Conservation (phyloP, 768 basidiomycete species). For the Holtermannia corniformis region DNA sequence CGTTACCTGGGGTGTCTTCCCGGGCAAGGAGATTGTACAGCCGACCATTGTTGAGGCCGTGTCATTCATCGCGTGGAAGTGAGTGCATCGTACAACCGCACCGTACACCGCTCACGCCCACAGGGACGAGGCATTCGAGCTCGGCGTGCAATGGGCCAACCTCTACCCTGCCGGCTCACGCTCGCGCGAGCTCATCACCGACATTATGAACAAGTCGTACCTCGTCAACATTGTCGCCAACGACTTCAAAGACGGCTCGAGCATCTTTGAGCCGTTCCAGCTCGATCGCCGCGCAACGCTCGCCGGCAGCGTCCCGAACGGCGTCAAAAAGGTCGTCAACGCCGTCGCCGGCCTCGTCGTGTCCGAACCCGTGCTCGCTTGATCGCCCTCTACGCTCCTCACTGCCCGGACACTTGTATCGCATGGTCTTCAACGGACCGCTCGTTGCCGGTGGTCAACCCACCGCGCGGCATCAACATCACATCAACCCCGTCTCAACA, state of each 20-base stretch:
- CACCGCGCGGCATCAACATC: too few species aligned
- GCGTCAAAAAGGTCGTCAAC: conserved; percentile 7
- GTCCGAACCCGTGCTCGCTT: not conserved
- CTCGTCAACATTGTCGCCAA: conserved; percentile 96
- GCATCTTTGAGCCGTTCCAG: conserved; percentile 76
- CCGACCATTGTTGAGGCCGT: conserved; percentile 95
- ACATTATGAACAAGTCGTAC: conserved; percentile 68
- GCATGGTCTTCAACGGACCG: not conserved
- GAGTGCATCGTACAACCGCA: conserved; percentile 15
- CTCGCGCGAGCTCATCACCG: conserved; percentile 63
- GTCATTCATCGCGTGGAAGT: conserved; percentile 99
- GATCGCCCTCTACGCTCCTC: too few species aligned
- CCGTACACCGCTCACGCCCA: conserved; percentile 1
- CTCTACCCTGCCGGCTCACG: conserved; percentile 69
- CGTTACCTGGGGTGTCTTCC: conserved; percentile 98
- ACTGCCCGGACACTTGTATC: not conserved
- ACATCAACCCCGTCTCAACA: not conserved
- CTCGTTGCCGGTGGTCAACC: not conserved
- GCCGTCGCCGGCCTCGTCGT: conserved; percentile 7
- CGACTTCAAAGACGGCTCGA: conserved; percentile 73
- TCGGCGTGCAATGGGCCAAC: conserved; percentile 82
- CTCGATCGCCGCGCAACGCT: conserved; percentile 12
- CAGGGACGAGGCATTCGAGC: conserved; percentile 83
- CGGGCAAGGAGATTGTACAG: conserved; percentile 90
- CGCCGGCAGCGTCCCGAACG: not conserved